phyloP scores from a whole-genome alignment of 2,329 filamentous ascomycete genomes.

The Stenocarpella maydis region DNA sequence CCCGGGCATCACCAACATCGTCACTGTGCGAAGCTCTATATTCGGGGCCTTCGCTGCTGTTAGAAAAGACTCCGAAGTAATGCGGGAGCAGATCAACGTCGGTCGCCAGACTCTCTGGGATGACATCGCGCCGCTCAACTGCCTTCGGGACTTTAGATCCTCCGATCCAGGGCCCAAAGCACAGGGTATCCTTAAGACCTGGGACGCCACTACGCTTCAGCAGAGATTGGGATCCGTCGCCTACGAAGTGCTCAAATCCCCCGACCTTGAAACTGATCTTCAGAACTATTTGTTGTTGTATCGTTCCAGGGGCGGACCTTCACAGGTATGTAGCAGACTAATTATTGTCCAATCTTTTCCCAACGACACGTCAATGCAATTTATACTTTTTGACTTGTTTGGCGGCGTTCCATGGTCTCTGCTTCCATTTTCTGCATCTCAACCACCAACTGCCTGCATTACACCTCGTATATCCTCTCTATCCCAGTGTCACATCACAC shows the following conservation, averaged over 20 bases:
- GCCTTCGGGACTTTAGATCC: conserved; percentile 68
- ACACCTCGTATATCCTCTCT: background rate
- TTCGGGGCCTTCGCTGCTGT: conserved; percentile 92
- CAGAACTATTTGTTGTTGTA: conserved; percentile 55
- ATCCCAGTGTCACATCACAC: background rate
- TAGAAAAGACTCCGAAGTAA: conserved; percentile 83
- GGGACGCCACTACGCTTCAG: conserved; percentile 53
- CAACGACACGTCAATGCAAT: background rate
- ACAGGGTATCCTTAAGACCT: conserved; percentile 51
- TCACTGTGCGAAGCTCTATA: conserved; percentile 84
- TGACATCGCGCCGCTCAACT: conserved; percentile 74
- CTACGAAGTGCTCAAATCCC: conserved; percentile 65
- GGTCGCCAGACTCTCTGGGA: conserved; percentile 75
- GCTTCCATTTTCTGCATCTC: background rate
- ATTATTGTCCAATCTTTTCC: background rate
- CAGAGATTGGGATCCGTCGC: conserved; percentile 61
- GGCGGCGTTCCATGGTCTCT: too few relatives aligned
- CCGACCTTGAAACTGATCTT: conserved; percentile 73
- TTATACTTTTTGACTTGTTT: background rate
- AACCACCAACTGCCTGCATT: background rate
- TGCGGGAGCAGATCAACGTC: conserved; percentile 74
- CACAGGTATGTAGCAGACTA: background rate
- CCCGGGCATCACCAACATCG: conserved; percentile 84
- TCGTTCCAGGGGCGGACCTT: conserved; percentile 47
- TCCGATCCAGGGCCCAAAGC: conserved; percentile 48